These are phyloP conservation scores for Cucurbitaria berberidis DNA, from an alignment of 2,329 filamentous ascomycete species.

Conservation along the genomic window DNA sequence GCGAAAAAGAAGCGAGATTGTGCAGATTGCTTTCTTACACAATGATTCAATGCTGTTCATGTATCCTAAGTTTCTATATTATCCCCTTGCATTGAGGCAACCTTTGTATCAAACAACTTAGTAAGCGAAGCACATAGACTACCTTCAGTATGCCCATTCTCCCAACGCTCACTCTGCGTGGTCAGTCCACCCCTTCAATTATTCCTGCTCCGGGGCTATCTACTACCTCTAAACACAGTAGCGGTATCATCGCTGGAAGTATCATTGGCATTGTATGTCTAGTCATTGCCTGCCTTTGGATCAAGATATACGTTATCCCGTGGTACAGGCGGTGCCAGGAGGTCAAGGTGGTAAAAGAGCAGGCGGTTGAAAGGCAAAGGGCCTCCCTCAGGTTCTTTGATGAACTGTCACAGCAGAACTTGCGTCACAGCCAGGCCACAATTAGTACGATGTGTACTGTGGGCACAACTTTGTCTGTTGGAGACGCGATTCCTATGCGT, in stretches of 20 bases:
- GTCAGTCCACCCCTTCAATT: not conserved
- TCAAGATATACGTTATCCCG: not conserved
- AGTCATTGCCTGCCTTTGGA: not conserved
- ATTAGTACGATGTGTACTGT: not conserved
- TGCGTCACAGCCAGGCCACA: not conserved
- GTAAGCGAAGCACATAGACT: too few relatives aligned
- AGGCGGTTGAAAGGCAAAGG: not conserved
- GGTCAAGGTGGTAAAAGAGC: not conserved
- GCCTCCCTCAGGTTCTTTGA: not conserved
- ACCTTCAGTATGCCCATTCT: not conserved
- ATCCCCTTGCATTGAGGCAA: too few relatives aligned
- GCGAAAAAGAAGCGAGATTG: not conserved
- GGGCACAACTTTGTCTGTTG: not conserved
- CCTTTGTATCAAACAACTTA: too few relatives aligned
- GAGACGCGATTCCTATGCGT: not conserved
- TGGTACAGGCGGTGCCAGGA: not conserved
- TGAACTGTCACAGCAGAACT: too few relatives aligned
- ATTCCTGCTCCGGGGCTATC: not conserved
- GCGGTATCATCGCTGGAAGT: not conserved
- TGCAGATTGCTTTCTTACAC: not conserved
- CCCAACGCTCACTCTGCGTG: not conserved
- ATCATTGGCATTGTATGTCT: not conserved
- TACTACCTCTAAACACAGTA: not conserved
- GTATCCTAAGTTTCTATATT: too few relatives aligned
- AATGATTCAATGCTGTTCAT: not conserved